phyloP scores from a whole-genome alignment of 208 protist species.

The Leishmania aethiopica region DNA sequence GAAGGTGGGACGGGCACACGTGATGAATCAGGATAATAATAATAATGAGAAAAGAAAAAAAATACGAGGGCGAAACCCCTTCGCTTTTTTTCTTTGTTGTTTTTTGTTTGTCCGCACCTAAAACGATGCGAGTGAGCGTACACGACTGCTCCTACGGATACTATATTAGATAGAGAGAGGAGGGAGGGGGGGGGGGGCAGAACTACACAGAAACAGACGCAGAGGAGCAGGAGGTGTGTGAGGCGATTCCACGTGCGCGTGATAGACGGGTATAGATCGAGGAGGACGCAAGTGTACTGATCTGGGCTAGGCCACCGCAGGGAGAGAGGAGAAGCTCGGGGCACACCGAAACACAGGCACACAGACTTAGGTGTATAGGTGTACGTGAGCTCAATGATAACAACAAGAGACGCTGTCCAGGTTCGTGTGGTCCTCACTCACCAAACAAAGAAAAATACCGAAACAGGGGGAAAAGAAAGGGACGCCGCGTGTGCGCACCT shows the following conservation, averaged over 20 bases:
- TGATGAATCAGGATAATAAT: neutral
- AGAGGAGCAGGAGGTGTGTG: conserved; percentile 18
- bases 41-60: neutral
- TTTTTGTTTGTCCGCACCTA: neutral
- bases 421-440: neutral
- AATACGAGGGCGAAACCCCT: neutral
- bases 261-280: conserved; percentile 12
- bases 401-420: neutral
- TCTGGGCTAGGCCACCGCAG: neutral
- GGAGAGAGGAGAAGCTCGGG: neutral
- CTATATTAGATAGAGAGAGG: neutral
- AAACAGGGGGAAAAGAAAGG: neutral
- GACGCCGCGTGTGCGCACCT: neutral
- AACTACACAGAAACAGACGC: conserved; percentile 5
- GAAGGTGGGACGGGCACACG: neutral
- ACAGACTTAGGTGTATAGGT: neutral
- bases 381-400: neutral
- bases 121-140: neutral
- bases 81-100: neutral
- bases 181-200: neutral
- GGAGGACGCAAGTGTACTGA: neutral
- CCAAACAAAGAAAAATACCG: neutral
- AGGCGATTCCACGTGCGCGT: neutral
- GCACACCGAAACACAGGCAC: neutral
- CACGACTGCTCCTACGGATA: too few species aligned